Conservation (phyloP, 108 stramenopile genomes). For the Conticribra weissflogii region DNA sequence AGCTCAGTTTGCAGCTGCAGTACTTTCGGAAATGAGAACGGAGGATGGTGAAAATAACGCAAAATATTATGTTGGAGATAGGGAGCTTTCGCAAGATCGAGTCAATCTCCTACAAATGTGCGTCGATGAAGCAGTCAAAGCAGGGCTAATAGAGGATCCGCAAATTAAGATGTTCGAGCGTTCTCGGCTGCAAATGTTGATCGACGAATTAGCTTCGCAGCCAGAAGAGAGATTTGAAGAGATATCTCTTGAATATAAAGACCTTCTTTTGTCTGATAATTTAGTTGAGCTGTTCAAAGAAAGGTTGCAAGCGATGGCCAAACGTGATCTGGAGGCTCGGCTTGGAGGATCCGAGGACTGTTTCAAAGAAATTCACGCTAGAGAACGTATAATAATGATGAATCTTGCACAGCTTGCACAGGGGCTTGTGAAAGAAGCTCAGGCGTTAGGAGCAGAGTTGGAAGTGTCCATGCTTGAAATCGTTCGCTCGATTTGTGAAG, state of each 20-base stretch:
- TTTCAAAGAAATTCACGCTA: slow-evolving; percentile 48
- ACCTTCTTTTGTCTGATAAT: slow-evolving; percentile 83
- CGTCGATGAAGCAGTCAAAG: slow-evolving; percentile 63
- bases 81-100: slow-evolving; percentile 58
- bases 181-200: slow-evolving; percentile 69
- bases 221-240: slow-evolving; percentile 82
- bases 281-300: slow-evolving; percentile 71
- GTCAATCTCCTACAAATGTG: slow-evolving; percentile 65
- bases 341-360: slow-evolving; percentile 42
- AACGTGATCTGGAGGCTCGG: slow-evolving; percentile 65
- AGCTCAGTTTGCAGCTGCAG: slow-evolving; percentile 79
- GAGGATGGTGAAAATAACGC: slow-evolving; percentile 28
- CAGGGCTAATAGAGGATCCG: slow-evolving; percentile 79
- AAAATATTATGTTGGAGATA: slow-evolving; percentile 65
- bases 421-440: slow-evolving; percentile 74
- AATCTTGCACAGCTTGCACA: slow-evolving; percentile 74
- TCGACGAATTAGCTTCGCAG: slow-evolving; percentile 78
- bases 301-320: slow-evolving; percentile 64
- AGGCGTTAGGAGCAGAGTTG: slow-evolving; percentile 78
- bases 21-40: slow-evolving; percentile 60
- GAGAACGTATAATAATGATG: slow-evolving; percentile 74
- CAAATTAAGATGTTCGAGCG: slow-evolving; percentile 59
- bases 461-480: slow-evolving; percentile 86
- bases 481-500: slow-evolving; percentile 85
- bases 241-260: slow-evolving; percentile 80